These are phyloP conservation scores for Atkinsonella texensis DNA, from an alignment of 2,329 filamentous ascomycete species.

Conservation along the genomic window DNA sequence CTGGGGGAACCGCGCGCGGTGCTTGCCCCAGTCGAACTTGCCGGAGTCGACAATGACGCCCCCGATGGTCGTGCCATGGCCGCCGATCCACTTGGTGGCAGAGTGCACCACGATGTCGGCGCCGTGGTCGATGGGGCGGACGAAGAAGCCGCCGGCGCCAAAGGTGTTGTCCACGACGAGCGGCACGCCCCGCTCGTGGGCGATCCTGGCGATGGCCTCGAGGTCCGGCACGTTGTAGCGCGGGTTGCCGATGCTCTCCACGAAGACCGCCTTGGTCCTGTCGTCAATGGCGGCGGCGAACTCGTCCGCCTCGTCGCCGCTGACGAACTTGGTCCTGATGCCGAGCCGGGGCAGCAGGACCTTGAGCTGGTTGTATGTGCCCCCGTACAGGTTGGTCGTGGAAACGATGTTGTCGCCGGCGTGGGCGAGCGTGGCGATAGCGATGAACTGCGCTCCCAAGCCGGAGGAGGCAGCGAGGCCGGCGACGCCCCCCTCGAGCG, in stretches of 20 bases:
- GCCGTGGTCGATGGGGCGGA: constrained; percentile 76
- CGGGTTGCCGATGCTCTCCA: constrained; percentile 91
- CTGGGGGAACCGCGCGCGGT: constrained; percentile 78
- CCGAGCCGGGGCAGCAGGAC: constrained; percentile 79
- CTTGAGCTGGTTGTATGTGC: constrained; percentile 96
- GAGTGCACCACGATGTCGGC: constrained; percentile 92
- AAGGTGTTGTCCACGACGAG: constrained; percentile 85
- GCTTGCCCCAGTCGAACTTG: constrained; percentile 86
- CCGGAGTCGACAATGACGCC: constrained; percentile 80
- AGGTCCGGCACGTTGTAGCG: constrained; percentile 89
- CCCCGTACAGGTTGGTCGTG: constrained; percentile 83
- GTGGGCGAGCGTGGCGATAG: constrained; percentile 71
- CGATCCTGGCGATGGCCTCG: constrained; percentile 71
- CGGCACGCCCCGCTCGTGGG: constrained; percentile 56
- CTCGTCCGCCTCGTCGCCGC: constrained; percentile 67
- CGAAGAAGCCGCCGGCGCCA: constrained; percentile 81
- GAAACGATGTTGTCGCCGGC: constrained; percentile 88
- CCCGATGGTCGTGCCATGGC: constrained; percentile 84
- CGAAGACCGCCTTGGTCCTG: constrained; percentile 82
- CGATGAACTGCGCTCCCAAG: constrained; percentile 86
- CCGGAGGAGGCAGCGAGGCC: constrained; percentile 78
- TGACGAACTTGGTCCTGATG: constrained; percentile 77
- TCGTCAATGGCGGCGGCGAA: constrained; percentile 79
- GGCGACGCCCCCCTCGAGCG: constrained; percentile 81
- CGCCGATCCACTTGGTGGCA: constrained; percentile 94